Conservation (phyloP, 495 filamentous ascomycete genomes). For the Xeromyces bisporus region DNA sequence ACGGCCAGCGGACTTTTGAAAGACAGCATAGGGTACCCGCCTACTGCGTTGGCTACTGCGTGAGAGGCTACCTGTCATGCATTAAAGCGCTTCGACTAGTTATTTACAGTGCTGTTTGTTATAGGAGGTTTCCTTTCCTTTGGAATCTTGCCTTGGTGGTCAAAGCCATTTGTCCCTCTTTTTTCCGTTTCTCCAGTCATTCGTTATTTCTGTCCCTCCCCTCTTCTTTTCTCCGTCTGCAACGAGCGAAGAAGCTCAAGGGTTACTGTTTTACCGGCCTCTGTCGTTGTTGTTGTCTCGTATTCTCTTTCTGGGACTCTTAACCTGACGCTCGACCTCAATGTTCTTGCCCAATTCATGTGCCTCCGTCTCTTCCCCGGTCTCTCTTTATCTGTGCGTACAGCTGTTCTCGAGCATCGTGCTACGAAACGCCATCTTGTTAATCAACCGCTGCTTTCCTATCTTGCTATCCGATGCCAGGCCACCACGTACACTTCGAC, state of each 20-base stretch:
- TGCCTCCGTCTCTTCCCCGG: constrained; percentile 7
- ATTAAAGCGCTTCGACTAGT: too few relatives aligned
- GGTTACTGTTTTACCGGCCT: constrained; percentile 3
- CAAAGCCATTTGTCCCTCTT: constrained; percentile 8
- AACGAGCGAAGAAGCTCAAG: constrained; percentile 6
- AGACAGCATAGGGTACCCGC: too few relatives aligned
- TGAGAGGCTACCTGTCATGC: too few relatives aligned
- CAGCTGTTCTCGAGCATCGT: constrained; percentile 4
- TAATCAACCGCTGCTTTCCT: constrained; percentile 7
- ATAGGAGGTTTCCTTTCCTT: constrained; percentile 1
- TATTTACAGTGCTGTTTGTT: not conserved
- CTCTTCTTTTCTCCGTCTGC: constrained; percentile 3
- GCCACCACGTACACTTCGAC: constrained; percentile 12
- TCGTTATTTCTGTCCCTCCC: constrained; percentile 5
- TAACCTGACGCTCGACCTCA: constrained; percentile 5
- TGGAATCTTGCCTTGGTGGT: constrained; percentile 4
- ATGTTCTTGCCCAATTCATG: constrained; percentile 12
- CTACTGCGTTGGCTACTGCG: too few relatives aligned
- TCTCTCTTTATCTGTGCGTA: constrained; percentile 3
- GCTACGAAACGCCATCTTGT: too few relatives aligned
- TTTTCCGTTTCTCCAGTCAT: too few relatives aligned
- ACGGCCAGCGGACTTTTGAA: too few relatives aligned
- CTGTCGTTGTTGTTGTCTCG: constrained; percentile 4
- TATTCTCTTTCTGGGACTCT: constrained; percentile 4
- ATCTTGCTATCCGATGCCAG: constrained; percentile 6